phyloP scores from a whole-genome alignment of 768 basidiomycete genomes.

The Coprinellus aureogranulatus region DNA sequence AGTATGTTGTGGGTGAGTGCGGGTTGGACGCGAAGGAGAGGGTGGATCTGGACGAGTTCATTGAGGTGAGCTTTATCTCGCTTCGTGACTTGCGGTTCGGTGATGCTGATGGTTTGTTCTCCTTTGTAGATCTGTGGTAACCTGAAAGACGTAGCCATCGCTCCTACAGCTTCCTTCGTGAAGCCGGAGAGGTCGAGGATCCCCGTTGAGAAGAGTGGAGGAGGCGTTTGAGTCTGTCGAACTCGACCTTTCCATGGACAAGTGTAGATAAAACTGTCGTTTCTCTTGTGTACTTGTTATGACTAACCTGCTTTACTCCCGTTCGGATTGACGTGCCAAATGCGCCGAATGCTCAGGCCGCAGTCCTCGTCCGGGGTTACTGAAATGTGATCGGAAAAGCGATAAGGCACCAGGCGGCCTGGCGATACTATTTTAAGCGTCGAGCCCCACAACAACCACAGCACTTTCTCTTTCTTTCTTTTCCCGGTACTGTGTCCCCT shows the following conservation, averaged over 20 bases:
- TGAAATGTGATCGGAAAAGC: no score
- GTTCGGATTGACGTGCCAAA: no score
- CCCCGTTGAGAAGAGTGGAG: conserved; percentile 56
- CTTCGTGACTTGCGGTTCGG: conserved; percentile 3
- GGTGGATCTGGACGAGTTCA: conserved; percentile 81
- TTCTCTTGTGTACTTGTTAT: no score
- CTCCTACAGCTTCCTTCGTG: conserved; percentile 22
- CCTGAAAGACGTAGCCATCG: conserved; percentile 63
- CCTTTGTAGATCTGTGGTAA: conserved; percentile 46
- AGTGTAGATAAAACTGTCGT: no score
- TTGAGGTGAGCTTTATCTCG: conserved; percentile 59
- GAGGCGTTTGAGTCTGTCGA: conserved; percentile 54
- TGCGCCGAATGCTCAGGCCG: no score
- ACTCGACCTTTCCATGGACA: no score
- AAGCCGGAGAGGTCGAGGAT: conserved; percentile 38
- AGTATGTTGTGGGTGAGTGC: conserved; percentile 74
- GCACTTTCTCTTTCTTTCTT: no score
- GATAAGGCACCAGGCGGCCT: no score
- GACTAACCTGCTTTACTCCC: no score
- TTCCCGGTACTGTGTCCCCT: no score
- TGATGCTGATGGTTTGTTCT: neutral
- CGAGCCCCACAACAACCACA: neutral
- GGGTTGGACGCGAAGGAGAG: conserved; percentile 58
- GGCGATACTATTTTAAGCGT: no score
- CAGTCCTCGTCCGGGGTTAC: no score